phyloP scores from a whole-genome alignment of 1,284 basidiomycete genomes.

The Trametes hirsuta region DNA sequence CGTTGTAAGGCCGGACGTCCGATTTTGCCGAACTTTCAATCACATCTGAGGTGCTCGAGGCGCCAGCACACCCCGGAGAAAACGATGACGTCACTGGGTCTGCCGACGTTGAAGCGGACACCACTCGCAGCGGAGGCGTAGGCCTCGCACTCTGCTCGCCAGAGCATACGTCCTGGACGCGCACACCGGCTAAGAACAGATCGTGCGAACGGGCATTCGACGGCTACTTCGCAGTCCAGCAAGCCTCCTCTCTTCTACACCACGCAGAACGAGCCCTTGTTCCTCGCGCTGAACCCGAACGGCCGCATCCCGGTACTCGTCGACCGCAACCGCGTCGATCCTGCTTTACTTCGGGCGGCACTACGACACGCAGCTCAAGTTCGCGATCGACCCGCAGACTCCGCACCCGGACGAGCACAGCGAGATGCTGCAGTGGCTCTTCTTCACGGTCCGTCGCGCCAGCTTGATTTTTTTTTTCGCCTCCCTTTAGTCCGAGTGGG shows the following conservation, averaged over 20 bases:
- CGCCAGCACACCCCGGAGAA: too few species aligned
- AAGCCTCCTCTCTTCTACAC: slow-evolving; percentile 68
- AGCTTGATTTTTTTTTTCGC: not conserved
- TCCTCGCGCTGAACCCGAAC: slow-evolving; percentile 60
- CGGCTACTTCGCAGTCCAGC: slow-evolving; percentile 26
- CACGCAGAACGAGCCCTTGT: slow-evolving; percentile 55
- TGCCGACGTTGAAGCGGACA: too few species aligned
- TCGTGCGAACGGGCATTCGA: slow-evolving; percentile 4
- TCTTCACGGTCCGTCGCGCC: slow-evolving; percentile 56
- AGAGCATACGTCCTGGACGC: not conserved
- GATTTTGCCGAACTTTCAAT: too few species aligned
- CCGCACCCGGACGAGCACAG: slow-evolving; percentile 43
- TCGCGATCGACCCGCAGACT: slow-evolving; percentile 46
- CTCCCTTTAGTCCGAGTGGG: not conserved
- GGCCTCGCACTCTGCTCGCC: not conserved
- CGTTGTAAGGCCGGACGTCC: too few species aligned
- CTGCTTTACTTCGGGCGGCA: slow-evolving; percentile 55
- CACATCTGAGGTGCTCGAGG: too few species aligned
- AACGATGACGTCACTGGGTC: too few species aligned
- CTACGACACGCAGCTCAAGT: slow-evolving; percentile 49
- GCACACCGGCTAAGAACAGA: not conserved
- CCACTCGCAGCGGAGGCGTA: not conserved
- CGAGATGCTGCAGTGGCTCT: slow-evolving; percentile 77
- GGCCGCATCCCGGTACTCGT: slow-evolving; percentile 57
- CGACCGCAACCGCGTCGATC: slow-evolving; percentile 44